Base-by-base conservation (phyloP, 2,329 filamentous ascomycete genomes). In the Pseudogymnoascus sp. region DNA sequence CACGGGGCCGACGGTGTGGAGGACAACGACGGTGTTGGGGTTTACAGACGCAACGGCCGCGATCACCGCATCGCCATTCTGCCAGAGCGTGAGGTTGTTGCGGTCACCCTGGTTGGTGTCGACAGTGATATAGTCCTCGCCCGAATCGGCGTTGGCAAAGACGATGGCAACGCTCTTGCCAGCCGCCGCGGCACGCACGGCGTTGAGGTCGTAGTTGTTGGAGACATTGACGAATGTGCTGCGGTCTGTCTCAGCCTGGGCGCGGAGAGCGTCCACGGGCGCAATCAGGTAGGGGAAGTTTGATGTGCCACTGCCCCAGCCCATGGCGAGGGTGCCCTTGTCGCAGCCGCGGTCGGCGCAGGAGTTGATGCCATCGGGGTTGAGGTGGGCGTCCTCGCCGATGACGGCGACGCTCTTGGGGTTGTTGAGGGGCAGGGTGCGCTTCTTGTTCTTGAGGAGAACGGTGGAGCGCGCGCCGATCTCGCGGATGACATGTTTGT, bases 1-100 rank as follows among this genome's bases (percentile, higher is more conserved):
- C 3, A 95, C 88, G 0, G 92, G 84, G 0, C 91, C 91, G 3
- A 86, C 82, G 1, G 88, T 90, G 76, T 97, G 92, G 61, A 97
- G 86, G 61, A 96, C 83, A 13, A 97, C 89, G 62, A 97, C 87
- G 10, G 91, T 96, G 79, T 96, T 96, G 75, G 86, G 84, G 78
- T 87, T 92, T 63, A 84, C 71, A 6, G 84, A 79, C 0, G 90
- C 85, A 9, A 96, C 89, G 55, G 88, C 90, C 73, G 88, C 81
- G 74, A 97, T 88, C 60, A 97, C 75, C 0, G 81, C 79, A 59
- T 97, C 90, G 38, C 90, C 92, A 61, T 85, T 81, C 62, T 86
- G 79, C 92, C 92, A 97, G 0, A 96, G 78, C 0, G 91, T 96
- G 35, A 99, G 78, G 74, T 99, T 96, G 68, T 92, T 91, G 59